Base-by-base conservation (phyloP, 768 basidiomycete genomes). In the Multifurca ochricompacta region DNA sequence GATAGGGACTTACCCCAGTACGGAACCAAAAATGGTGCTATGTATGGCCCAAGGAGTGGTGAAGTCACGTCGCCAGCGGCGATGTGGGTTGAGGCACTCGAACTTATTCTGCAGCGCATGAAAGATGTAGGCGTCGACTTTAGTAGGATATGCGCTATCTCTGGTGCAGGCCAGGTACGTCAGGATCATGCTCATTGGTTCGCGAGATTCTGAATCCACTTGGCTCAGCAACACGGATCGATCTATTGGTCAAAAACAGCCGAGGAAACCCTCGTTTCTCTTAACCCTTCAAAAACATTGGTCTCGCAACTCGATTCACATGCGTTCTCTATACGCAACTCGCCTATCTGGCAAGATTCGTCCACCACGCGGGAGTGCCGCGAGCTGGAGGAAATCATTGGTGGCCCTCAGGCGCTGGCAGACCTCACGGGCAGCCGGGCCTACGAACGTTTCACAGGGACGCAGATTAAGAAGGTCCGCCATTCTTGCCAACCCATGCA, bases 261-360 rank as follows among this genome's bases (percentile, higher is more conserved):
- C 0, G 75, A 78, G 50, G 35, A 56, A 5, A 65, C 78, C 7
- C 74, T 93, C 6, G 69, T 77, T 2, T 70, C 69, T 2, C 74
- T 91, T 51, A 74, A 83, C 65, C 61, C 81, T 0, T 57, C 65
- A 8, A 69, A 75, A 48, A 65, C 77, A 1, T 70, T 91, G 8
- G 70, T 71, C 9, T 73, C 77, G 3, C 87, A 91, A 60, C 70
- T 92, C 34, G 69, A 71, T 18, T 79, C 77, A 0, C 66, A 63
- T 7, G 88, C 88, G 3, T 91, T 92, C 67, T 81, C 87, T 6
- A 69, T 81, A 11, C 73, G 73, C 1, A 75, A 75, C 58, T 78
- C 85, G 3, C 89, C 90, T 9, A 92, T 92, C 64, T 94, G 91
- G 91, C 90, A 93, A 66, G 91, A 93, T 68, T 89, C 88, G 1